These are phyloP conservation scores for Hapsidospora chrysogenum DNA, from an alignment of 495 filamentous ascomycete genomes.

Conservation along the genomic window DNA sequence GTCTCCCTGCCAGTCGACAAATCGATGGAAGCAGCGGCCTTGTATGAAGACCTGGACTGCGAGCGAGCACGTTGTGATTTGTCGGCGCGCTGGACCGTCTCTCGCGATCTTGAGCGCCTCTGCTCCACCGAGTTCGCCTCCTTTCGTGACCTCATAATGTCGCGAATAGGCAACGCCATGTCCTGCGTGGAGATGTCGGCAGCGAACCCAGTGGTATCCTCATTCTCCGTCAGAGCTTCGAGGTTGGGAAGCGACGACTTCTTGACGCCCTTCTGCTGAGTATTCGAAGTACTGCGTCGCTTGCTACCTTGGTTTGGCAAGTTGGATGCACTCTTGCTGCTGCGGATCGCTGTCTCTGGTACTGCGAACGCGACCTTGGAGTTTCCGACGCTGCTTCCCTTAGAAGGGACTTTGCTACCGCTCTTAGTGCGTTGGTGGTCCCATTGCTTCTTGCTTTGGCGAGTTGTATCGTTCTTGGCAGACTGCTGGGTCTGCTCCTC, in stretches of 20 bases:
- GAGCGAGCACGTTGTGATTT: background rate
- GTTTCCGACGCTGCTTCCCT: no score
- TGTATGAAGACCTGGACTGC: no score
- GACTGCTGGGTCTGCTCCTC: slow-evolving; percentile 9
- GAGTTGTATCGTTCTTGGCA: no score
- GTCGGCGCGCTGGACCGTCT: background rate
- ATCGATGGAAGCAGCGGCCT: no score
- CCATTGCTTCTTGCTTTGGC: background rate
- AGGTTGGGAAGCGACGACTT: background rate
- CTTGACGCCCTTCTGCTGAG: no score
- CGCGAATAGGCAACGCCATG: background rate
- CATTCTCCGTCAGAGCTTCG: slow-evolving; percentile 1
- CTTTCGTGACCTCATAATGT: background rate
- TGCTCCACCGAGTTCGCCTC: background rate
- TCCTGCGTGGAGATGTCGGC: slow-evolving; percentile 2
- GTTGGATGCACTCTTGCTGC: background rate
- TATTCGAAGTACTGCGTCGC: background rate
- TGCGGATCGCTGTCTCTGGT: background rate
- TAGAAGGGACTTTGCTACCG: no score
- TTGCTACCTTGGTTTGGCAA: slow-evolving; percentile 4
- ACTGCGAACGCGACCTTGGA: slow-evolving; percentile 3
- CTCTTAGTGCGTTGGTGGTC: background rate
- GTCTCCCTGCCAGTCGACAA: slow-evolving; percentile 3
- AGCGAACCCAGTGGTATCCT: slow-evolving; percentile 1
- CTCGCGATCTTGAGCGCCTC: background rate